Conservation (phyloP, 83 land plant species). For the Diphasiastrum complanatum region DNA sequence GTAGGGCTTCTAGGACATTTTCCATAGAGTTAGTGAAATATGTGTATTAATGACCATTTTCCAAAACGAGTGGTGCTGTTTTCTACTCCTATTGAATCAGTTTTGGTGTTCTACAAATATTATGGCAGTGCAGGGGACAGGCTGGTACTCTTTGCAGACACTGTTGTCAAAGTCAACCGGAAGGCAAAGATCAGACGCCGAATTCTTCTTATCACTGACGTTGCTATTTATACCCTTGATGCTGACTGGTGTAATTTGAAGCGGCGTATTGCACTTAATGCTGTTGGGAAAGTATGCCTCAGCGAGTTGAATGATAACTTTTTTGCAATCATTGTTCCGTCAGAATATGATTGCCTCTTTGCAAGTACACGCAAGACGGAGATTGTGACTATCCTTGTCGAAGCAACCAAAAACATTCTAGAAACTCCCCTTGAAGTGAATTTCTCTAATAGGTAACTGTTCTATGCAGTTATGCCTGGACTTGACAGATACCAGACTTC, state of each 20-base stretch:
- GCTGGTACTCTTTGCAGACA: slow-evolving; percentile 80
- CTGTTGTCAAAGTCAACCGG: slow-evolving; percentile 62
- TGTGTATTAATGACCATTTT: too few species aligned
- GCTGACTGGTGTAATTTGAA: slow-evolving; percentile 54
- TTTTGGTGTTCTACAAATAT: background rate
- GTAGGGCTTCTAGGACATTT: too few species aligned
- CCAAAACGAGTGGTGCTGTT: too few species aligned
- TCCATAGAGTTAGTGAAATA: too few species aligned
- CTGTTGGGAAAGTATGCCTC: slow-evolving; percentile 59
- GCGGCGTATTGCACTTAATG: slow-evolving; percentile 60
- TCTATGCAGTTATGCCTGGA: background rate
- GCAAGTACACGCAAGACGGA: slow-evolving; percentile 86
- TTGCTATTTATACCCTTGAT: slow-evolving; percentile 75
- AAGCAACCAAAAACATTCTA: slow-evolving; percentile 52
- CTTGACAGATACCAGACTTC: background rate
- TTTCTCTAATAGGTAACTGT: slow-evolving; percentile 57
- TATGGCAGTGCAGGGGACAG: slow-evolving; percentile 53
- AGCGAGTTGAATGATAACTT: slow-evolving; percentile 83
- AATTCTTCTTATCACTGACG: slow-evolving; percentile 66
- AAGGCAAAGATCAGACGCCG: slow-evolving; percentile 70
- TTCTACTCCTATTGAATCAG: background rate
- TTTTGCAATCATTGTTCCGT: slow-evolving; percentile 70
- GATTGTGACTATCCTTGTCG: slow-evolving; percentile 65
- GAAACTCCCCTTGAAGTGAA: slow-evolving; percentile 59
- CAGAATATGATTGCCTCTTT: slow-evolving; percentile 77